Percentiles rank a stretch among this genome's conserved stretches.
Evolutionary conservation across 768 basidiomycete species (phyloP).

Genomic region (Boletus speciosus): DNA sequence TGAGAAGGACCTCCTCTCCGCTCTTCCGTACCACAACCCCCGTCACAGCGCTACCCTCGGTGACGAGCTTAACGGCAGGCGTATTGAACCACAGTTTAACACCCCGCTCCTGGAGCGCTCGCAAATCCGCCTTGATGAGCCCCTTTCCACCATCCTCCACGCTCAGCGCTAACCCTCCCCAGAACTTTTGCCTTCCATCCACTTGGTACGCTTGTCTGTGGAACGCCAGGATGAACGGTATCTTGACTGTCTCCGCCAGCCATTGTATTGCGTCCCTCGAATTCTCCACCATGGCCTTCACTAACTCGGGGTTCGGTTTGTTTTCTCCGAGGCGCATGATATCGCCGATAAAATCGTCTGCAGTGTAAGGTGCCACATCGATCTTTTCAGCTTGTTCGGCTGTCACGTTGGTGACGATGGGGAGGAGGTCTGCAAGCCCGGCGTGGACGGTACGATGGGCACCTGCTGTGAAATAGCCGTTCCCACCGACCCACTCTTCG

Average conservation of each 20-base stretch:
- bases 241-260: slow-evolving; percentile 47
- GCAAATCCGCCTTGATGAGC: slow-evolving; percentile 53
- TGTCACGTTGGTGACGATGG: slow-evolving; percentile 48
- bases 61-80: slow-evolving; percentile 36
- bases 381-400: slow-evolving; percentile 42
- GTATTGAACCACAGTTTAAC: slow-evolving; percentile 58
- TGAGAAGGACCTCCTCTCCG: slow-evolving; percentile 37
- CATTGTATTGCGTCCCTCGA: slow-evolving; percentile 57
- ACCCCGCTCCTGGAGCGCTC: slow-evolving; percentile 45
- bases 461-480: slow-evolving; percentile 71
- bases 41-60: slow-evolving; percentile 37
- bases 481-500: slow-evolving; percentile 61
- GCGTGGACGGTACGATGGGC: slow-evolving; percentile 61
- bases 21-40: slow-evolving; percentile 45
- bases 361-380: slow-evolving; percentile 58
- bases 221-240: slow-evolving; percentile 59
- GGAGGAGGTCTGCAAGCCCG: slow-evolving; percentile 58
- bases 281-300: slow-evolving; percentile 48
- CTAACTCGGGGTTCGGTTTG: slow-evolving; percentile 47
- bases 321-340: slow-evolving; percentile 58
- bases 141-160: slow-evolving; percentile 69
- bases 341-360: slow-evolving; percentile 51
- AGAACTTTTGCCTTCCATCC: slow-evolving; percentile 59
- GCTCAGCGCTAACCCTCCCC: slow-evolving; percentile 65
- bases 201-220: slow-evolving; percentile 68